Base-by-base conservation (phyloP, 73 alveolate species). In the Paramecium biaurelia region DNA sequence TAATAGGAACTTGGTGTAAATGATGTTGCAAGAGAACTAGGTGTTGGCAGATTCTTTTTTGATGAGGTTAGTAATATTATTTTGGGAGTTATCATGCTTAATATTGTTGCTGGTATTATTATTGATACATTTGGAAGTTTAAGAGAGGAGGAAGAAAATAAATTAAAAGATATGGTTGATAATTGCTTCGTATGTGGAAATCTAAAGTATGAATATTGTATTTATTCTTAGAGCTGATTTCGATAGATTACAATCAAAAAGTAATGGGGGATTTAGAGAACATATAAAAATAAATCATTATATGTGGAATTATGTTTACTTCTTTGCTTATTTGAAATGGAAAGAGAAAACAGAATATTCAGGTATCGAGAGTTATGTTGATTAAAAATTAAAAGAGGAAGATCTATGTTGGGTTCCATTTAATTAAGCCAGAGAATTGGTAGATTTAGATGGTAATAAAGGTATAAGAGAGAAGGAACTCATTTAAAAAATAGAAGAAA, bases 91-190 rank as follows among this genome's bases (percentile, higher is more conserved):
- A 94, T 98, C 35, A 96, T 98, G 92, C 96, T 97, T 37, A 95
- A 98, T 92, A 98, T 98, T 89, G 96, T 98, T 92, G 96, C 98
- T 76, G 99, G 99, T 97, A 98, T 98, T 85, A 98, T 98, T 92
- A 98, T 98, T 93, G 99, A 98, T 93, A 98, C 99, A 49, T 98
- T 98, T 82, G 99, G 98, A n/a, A 96, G 95, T n/a, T 95, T 98
- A 47, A 97, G 99, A 97, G 98, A 97, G 67, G 95, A 93, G 32
- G 96, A 94, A 86, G 96, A 93, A 20, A 95, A 96, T 92, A 93
- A 97, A 92, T 93, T 93, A n/a, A 94, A 92, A 47, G 98, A 96
- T 86, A 96, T 96, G 95, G 95, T 96, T 45, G 97, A 95, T 59
- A 94, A 93, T 63, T 98, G 99, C 93, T 97, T 97, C 47, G 92